Percentiles rank a stretch among this genome's conserved stretches.
These are phyloP conservation scores for Boletus pseudo-olivaceus DNA, from an alignment of 768 basidiomycete species.

Conservation along the genomic window DNA sequence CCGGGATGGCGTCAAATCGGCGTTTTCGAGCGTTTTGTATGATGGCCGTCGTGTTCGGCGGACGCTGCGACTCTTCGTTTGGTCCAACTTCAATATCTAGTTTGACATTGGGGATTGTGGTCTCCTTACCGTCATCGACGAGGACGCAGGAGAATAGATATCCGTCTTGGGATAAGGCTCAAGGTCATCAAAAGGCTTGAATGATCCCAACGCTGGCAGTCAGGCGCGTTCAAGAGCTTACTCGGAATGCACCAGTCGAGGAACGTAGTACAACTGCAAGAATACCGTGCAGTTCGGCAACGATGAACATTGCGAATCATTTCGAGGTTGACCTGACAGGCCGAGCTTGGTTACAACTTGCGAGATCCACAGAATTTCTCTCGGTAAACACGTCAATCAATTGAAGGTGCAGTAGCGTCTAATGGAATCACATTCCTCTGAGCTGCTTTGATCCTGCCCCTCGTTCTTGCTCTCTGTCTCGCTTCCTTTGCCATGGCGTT, in stretches of 20 bases:
- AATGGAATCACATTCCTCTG: neutral
- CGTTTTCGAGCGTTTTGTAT: neutral
- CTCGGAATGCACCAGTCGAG: neutral
- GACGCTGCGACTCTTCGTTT: neutral
- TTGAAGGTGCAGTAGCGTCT: slow-evolving; percentile 1
- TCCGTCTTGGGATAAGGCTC: neutral
- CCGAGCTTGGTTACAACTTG: neutral
- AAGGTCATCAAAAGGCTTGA: too few species aligned
- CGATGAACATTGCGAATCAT: neutral
- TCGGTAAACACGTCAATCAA: slow-evolving; percentile 6
- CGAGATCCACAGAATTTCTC: neutral
- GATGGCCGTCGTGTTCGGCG: slow-evolving; percentile 7
- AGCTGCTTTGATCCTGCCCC: slow-evolving; percentile 17
- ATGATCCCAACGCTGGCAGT: neutral
- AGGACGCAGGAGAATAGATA: neutral
- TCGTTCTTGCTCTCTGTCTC: slow-evolving; percentile 18
- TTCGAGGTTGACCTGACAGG: neutral
- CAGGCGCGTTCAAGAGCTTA: neutral
- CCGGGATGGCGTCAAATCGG: neutral
- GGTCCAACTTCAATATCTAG: neutral
- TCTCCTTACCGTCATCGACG: neutral
- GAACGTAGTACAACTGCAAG: neutral
- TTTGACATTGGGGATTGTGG: neutral
- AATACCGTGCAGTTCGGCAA: neutral
- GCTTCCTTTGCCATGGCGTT: slow-evolving; percentile 7